phyloP scores from a whole-genome alignment of 345 rosid species.

The Rhodomyrtus tomentosa region DNA sequence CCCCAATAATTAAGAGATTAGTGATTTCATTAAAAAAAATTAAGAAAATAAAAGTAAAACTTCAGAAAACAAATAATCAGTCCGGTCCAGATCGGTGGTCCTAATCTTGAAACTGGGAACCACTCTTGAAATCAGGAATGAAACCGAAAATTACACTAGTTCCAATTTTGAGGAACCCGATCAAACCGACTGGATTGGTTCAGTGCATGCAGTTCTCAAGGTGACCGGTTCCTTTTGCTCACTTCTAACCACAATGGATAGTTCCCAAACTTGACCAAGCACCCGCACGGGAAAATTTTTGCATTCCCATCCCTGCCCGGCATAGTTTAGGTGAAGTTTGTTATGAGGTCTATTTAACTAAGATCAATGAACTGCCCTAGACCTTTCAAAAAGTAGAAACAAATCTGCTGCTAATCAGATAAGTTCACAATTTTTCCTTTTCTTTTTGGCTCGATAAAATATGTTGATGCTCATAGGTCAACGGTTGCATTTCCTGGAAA shows the following conservation, averaged over 20 bases:
- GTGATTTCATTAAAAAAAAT: not conserved
- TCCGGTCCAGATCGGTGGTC: fast-evolving
- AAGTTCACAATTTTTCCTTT: not conserved
- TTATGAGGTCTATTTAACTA: no score
- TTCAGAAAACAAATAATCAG: no score
- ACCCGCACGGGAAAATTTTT: fast-evolving
- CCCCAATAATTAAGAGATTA: not conserved
- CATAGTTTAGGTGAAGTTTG: no score
- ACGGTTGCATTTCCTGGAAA: not conserved
- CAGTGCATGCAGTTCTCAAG: fast-evolving
- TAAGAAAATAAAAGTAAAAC: not conserved
- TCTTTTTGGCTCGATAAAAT: not conserved
- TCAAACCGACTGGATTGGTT: not conserved
- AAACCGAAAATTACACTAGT: not conserved
- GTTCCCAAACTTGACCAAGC: fast-evolving
- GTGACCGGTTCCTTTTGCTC: not conserved
- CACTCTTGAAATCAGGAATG: no score
- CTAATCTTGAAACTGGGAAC: no score
- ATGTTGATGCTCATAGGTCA: not conserved
- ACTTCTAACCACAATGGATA: no score
- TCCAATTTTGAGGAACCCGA: not conserved
- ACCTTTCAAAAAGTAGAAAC: not conserved
- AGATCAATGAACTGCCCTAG: not conserved
- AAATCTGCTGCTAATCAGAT: not conserved
- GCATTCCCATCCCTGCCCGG: no score